Conservation (phyloP, 805 yeast genomes). For the Candida boidinii region DNA sequence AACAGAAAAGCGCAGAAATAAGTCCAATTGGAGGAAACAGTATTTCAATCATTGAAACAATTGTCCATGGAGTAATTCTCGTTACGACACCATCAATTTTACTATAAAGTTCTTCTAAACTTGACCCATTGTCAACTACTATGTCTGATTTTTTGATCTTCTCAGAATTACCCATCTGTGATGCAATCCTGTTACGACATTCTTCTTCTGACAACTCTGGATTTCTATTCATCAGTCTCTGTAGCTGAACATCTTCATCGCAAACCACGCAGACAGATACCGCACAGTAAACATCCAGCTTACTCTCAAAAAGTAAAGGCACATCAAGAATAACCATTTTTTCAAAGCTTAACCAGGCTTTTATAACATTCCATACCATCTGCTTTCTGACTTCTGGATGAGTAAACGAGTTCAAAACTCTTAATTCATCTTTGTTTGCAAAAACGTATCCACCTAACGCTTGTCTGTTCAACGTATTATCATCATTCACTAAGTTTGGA, state of each 20-base stretch:
- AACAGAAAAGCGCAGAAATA: slow-evolving; percentile 4
- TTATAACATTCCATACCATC: slow-evolving; percentile 47
- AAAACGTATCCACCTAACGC: slow-evolving; percentile 77
- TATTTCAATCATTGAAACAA: slow-evolving; percentile 7
- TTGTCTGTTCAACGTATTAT: slow-evolving; percentile 51
- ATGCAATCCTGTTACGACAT: slow-evolving; percentile 59
- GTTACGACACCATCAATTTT: slow-evolving; percentile 33
- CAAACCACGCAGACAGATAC: slow-evolving; percentile 61
- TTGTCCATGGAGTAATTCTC: slow-evolving; percentile 28
- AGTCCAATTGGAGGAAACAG: slow-evolving; percentile 13
- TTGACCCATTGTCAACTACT: slow-evolving; percentile 54
- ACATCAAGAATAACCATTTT: slow-evolving; percentile 73
- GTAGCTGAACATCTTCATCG: slow-evolving; percentile 44
- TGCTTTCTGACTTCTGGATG: slow-evolving; percentile 81
- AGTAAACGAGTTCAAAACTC: slow-evolving; percentile 60
- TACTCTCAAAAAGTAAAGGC: slow-evolving; percentile 81
- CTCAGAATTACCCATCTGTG: slow-evolving; percentile 64
- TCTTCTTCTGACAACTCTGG: slow-evolving; percentile 57
- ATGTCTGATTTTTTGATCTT: slow-evolving; percentile 55
- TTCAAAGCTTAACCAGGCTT: slow-evolving; percentile 50
- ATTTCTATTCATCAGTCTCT: slow-evolving; percentile 60
- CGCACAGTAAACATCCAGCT: slow-evolving; percentile 66
- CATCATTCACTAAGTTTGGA: slow-evolving; percentile 38
- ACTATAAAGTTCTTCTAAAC: slow-evolving; percentile 32
- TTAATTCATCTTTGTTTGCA: slow-evolving; percentile 50